Conservation (phyloP, 2,329 filamentous ascomycete species). For the Hypoxylon rubiginosum region DNA sequence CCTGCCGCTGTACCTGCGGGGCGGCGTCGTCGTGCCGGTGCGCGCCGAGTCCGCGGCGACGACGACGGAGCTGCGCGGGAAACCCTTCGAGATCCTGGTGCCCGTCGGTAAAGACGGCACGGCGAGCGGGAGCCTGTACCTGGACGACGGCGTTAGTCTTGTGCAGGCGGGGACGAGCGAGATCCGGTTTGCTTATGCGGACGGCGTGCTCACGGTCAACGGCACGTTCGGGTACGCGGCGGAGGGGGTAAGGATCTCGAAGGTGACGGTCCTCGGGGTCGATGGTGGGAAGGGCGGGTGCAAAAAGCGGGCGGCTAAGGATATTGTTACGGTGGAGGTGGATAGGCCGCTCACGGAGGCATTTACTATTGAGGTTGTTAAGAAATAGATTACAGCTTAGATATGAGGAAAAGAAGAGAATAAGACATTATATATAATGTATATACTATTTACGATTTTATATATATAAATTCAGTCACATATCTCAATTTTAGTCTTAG, state of each 20-base stretch:
- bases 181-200: conserved; percentile 71
- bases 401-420: conserved; percentile 19
- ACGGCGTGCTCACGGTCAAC: conserved; percentile 63
- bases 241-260: conserved; percentile 58
- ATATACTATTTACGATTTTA: conserved; percentile 20
- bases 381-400: conserved; percentile 1
- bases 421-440: conserved; percentile 26
- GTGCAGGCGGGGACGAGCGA: conserved; percentile 69
- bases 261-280: conserved; percentile 64
- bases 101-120: conserved; percentile 72
- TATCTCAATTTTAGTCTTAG: neutral
- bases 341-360: conserved; percentile 43
- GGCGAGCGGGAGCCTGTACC: conserved; percentile 77
- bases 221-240: conserved; percentile 67
- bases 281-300: conserved; percentile 8
- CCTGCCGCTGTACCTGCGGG: conserved; percentile 77
- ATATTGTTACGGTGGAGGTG: conserved; percentile 39
- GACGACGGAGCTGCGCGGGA: conserved; percentile 71
- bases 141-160: conserved; percentile 82
- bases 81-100: conserved; percentile 79
- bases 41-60: conserved; percentile 71
- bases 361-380: conserved; percentile 45
- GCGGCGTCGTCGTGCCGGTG: conserved; percentile 74
- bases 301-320: conserved; percentile 21
- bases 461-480: too few species aligned